These are phyloP conservation scores for Tetrahymena borealis DNA, from an alignment of 73 alveolate genomes.

Conservation along the genomic window DNA sequence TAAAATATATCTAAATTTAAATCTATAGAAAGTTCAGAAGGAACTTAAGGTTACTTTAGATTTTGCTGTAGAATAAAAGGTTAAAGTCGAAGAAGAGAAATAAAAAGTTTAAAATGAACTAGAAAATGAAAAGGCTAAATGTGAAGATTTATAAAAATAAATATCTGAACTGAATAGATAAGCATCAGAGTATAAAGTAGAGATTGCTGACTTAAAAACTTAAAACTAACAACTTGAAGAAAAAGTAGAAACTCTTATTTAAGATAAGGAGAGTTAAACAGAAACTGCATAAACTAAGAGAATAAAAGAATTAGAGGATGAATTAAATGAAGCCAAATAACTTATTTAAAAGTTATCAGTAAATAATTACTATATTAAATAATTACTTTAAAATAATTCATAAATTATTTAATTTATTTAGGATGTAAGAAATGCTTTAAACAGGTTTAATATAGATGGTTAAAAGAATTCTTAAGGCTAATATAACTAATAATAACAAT, in stretches of 20 bases:
- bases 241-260: background rate
- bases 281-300: background rate
- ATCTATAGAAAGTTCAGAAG: background rate
- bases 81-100: background rate
- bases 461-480: background rate
- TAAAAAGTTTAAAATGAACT: background rate
- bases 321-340: background rate
- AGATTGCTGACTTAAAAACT: background rate
- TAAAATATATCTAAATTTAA: no score
- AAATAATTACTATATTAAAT: no score
- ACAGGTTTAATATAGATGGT: background rate
- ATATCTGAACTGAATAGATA: background rate
- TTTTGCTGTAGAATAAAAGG: background rate
- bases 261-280: background rate
- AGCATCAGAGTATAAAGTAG: background rate
- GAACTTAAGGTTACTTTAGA: background rate
- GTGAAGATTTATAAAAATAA: background rate
- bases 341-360: background rate
- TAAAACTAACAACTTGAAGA: background rate
- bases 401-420: background rate
- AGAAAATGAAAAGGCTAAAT: background rate
- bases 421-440: background rate
- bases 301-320: background rate
- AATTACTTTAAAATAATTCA: background rate
- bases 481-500: background rate